Evolutionary conservation across 352 stramenopile genomes (phyloP), one percentile per base, ranked within the genome.

Genomic region (Globisporangium takayamanum): DNA sequence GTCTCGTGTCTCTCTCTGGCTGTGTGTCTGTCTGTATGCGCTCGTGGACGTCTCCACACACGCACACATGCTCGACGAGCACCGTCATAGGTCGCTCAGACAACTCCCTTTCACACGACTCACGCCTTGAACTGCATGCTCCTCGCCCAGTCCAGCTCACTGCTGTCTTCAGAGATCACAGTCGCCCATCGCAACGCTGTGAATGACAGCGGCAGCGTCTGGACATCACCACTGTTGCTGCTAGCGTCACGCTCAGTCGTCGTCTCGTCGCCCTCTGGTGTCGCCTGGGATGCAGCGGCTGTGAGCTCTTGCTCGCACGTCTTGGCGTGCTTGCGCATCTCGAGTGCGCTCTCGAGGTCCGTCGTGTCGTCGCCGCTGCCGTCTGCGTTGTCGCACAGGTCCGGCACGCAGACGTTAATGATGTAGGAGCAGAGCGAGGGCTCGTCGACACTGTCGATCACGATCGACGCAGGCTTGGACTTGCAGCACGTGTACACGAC

Each of bases 401-500:
- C 75, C 2, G 85, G 82, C n/a, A 94, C 70, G 67, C 85, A 94
- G 4, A 92, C 75, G 42, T 51, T 84, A 57, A 94, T 92, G 16
- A 84, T 55, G 61, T 94, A 94, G 25, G 73, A 76, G 71, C 85
- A 94, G 16, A 94, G 69, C 28, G 66, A 66, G n/a, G 85, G 85
- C 65, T 94, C 85, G n/a, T 89, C 80, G 42, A 94, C 74, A 45
- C 80, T 88, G 33, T 92, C 83, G 50, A 94, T 73, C 26, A 65
- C 72, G 8, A 80, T 37, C 1, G 62, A 55, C 54, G 70, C 68
- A 4, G 82, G 80, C 3, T 71, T 72, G 2, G 78, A 76, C 62
- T 87, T 85, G 71, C 85, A 94, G 67, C 85, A 94, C 36, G 66
- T 78, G 63, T 86, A 92, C 22, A 89, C 64, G 8, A 94, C 85